Conservation (phyloP, 176 grass and related monocot species). For the Avena eriantha region DNA sequence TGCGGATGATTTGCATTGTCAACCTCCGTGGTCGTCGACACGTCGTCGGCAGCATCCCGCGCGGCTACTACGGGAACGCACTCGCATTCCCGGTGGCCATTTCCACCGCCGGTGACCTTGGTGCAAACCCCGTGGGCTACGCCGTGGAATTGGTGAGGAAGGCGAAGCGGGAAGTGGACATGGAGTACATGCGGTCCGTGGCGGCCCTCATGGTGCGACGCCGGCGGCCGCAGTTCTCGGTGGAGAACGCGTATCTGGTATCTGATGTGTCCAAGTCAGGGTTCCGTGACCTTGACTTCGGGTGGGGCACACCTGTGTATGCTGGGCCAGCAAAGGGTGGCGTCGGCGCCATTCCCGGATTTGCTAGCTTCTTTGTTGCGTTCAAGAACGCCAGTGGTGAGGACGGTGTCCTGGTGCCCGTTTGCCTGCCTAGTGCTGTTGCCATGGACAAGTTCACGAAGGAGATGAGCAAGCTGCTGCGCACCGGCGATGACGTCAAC, state of each 20-base stretch:
- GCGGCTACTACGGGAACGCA: constrained; percentile 59
- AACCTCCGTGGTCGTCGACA: constrained; percentile 43
- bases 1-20: background rate
- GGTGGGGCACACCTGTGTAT: constrained; percentile 64
- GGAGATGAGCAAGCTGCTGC: too few species aligned
- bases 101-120: constrained; percentile 35
- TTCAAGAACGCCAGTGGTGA: background rate
- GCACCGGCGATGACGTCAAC: too few species aligned
- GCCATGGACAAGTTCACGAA: too few species aligned
- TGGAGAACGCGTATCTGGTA: constrained; percentile 34
- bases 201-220: background rate
- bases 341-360: constrained; percentile 50
- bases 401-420: background rate
- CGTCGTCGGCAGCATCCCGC: constrained; percentile 5
- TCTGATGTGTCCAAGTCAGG: constrained; percentile 55
- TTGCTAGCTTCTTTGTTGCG: background rate
- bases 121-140: constrained; percentile 50
- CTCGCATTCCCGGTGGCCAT: constrained; percentile 6
- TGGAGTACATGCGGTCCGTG: background rate
- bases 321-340: constrained; percentile 54
- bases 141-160: constrained; percentile 43
- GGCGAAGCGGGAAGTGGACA: background rate
- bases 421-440: too few species aligned
- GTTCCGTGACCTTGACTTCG: constrained; percentile 56
- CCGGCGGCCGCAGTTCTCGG: background rate